These are phyloP conservation scores for Fusarium sp. DNA, from an alignment of 2,329 filamentous ascomycete species.

Conservation along the genomic window DNA sequence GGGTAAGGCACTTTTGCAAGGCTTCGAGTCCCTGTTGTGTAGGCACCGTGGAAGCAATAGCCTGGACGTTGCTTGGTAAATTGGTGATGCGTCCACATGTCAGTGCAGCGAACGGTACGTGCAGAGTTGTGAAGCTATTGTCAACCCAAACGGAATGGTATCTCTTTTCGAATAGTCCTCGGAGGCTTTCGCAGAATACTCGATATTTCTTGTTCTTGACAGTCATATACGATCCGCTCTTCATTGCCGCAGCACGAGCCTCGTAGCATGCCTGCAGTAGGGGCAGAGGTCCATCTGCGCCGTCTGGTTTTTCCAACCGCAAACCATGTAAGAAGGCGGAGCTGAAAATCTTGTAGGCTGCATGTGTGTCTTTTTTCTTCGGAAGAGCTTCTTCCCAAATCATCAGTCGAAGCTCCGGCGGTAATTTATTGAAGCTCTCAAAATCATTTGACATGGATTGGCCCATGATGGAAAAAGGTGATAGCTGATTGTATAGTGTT, in stretches of 20 bases:
- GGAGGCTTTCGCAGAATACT: no score
- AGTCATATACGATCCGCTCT: neutral
- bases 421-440: neutral
- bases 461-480: neutral
- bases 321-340: neutral
- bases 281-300: neutral
- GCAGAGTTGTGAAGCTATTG: neutral
- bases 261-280: neutral
- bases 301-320: neutral
- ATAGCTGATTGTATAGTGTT: neutral
- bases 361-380: neutral
- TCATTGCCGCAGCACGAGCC: neutral
- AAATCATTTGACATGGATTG: neutral
- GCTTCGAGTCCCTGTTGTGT: no score
- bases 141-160: neutral
- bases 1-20: neutral
- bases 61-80: neutral
- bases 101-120: neutral
- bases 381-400: constrained; percentile 11
- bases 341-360: neutral
- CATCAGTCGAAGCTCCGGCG: neutral
- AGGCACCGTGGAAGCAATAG: neutral
- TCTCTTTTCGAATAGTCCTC: neutral
- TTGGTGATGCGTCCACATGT: neutral
- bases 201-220: neutral